Percentiles rank a stretch among this genome's conserved stretches.
Conservation (phyloP, 2,329 filamentous ascomycete species). For the Xylaria digitata region DNA sequence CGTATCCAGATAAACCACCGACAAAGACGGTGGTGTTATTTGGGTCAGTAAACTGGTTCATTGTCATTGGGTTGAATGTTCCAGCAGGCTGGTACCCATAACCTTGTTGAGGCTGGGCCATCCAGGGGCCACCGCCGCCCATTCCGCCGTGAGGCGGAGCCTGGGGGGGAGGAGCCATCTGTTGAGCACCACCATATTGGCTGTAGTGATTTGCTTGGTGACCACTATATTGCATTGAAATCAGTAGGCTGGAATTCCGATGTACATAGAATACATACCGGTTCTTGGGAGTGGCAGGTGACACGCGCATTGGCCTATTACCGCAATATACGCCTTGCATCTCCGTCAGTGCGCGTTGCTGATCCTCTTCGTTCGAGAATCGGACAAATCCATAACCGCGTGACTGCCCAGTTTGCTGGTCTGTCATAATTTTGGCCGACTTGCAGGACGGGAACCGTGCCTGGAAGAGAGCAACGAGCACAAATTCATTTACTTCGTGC, state of each 20-base stretch:
- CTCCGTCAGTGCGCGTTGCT: slow-evolving; percentile 93
- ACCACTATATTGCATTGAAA: slow-evolving; percentile 44
- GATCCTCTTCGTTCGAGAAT: slow-evolving; percentile 94
- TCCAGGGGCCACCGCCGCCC: slow-evolving; percentile 47
- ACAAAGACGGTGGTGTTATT: slow-evolving; percentile 99
- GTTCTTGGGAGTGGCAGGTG: slow-evolving; percentile 97
- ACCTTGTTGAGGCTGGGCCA: slow-evolving; percentile 57
- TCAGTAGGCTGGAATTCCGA: slow-evolving; percentile 6
- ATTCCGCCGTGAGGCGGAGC: slow-evolving; percentile 58
- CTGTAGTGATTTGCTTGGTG: slow-evolving; percentile 56
- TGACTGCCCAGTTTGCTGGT: slow-evolving; percentile 96
- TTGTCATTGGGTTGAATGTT: slow-evolving; percentile 66
- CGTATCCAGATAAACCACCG: slow-evolving; percentile 94
- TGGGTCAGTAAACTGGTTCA: slow-evolving; percentile 99
- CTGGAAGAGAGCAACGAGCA: slow-evolving; percentile 96
- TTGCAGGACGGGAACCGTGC: slow-evolving; percentile 97
- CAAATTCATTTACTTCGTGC: slow-evolving; percentile 98
- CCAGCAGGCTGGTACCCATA: slow-evolving; percentile 54
- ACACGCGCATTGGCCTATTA: slow-evolving; percentile 98
- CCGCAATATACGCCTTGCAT: slow-evolving; percentile 99
- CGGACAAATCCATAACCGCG: slow-evolving; percentile 98
- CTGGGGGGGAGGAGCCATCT: slow-evolving; percentile 54
- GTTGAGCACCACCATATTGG: slow-evolving; percentile 51
- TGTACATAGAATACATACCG: slow-evolving; percentile 55
- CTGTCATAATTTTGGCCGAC: slow-evolving; percentile 99